Evolutionary conservation across 768 basidiomycete genomes (phyloP), one percentile per base, ranked within the genome.

Genomic region (Brasilioporus rufonigricans): DNA sequence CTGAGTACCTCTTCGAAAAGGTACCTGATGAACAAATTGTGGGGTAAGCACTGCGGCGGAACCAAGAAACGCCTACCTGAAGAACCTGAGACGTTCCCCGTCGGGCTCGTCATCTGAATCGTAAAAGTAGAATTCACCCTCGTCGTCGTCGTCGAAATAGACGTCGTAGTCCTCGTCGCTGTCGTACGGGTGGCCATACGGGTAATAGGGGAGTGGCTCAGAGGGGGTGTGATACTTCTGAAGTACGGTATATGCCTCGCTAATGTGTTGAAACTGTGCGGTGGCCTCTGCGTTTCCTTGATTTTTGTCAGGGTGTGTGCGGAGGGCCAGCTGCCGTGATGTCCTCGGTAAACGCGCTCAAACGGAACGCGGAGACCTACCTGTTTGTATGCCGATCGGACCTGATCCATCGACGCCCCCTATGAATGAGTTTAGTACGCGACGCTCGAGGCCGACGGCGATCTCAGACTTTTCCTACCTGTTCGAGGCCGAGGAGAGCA

Each of bases 231-330:
- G 78, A 61, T 87, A 78, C 56, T 80, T 80, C 51, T 81, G 67
- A 26, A 91, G 74, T 29, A 80, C 65, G 44, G 79, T 76, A 71
- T 89, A 92, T 5, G 89, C 88, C 53, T 82, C 85, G 55, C 85
- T 78, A 43, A 92, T 67, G 48, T 74, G 71, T 69, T 91, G 88
- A 63, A 91, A 91, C 65, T 85, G 76, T 4, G 75, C 76, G 36
- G 88, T 89, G 44, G 87, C 88, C 59, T 77, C 74, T 38, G 77
- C 77, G 59, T 89, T 81, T 39, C 78, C 78, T 0, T 77, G 83
- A 55, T 89, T 89, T 73, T 89, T 90, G 72, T 89, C 89, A 9
- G 89, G 88, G 71, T 91, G 89, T 0, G 82, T 86, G 19, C 77
- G 77, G 23, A 89, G 73, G 5, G 87, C 87, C 50, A 84, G 73